A percentile compares a stretch with the other conserved stretches of the same genome.
Conservation (phyloP, 805 yeast species). For the Wickerhamomyces bovis region DNA sequence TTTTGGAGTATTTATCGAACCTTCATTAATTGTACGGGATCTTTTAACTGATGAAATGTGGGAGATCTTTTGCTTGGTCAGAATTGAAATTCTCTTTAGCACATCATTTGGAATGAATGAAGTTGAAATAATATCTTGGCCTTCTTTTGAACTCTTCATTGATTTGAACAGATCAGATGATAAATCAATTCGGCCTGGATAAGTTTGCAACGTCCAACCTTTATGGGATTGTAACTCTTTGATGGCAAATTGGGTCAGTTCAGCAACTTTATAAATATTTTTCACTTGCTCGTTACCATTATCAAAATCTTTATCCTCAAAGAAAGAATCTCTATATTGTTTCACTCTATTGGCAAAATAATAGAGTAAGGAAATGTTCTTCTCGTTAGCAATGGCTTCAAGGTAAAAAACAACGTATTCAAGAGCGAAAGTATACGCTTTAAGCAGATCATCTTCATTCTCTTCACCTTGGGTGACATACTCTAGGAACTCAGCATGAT, state of each 20-base stretch:
- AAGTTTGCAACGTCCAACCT: conserved; percentile 68
- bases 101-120: conserved; percentile 49
- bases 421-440: conserved; percentile 47
- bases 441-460: conserved; percentile 24
- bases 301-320: conserved; percentile 29
- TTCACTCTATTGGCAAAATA: conserved; percentile 75
- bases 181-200: conserved; percentile 73
- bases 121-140: conserved; percentile 48
- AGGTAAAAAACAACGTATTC: conserved; percentile 57
- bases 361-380: conserved; percentile 66
- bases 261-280: conserved; percentile 62
- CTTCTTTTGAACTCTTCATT: conserved; percentile 49
- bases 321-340: conserved; percentile 59
- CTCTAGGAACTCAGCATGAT: conserved; percentile 59
- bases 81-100: conserved; percentile 30
- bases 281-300: conserved; percentile 23
- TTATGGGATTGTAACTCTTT: conserved; percentile 50
- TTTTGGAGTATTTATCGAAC: conserved; percentile 11
- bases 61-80: conserved; percentile 28
- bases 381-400: conserved; percentile 52
- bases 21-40: conserved; percentile 6
- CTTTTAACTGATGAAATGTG: conserved; percentile 20
- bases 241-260: conserved; percentile 61
- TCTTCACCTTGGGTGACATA: conserved; percentile 28
- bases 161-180: conserved; percentile 68